Base-by-base conservation (phyloP, 2,329 filamentous ascomycete genomes). In the Neopestalotiopsis clavispora region DNA sequence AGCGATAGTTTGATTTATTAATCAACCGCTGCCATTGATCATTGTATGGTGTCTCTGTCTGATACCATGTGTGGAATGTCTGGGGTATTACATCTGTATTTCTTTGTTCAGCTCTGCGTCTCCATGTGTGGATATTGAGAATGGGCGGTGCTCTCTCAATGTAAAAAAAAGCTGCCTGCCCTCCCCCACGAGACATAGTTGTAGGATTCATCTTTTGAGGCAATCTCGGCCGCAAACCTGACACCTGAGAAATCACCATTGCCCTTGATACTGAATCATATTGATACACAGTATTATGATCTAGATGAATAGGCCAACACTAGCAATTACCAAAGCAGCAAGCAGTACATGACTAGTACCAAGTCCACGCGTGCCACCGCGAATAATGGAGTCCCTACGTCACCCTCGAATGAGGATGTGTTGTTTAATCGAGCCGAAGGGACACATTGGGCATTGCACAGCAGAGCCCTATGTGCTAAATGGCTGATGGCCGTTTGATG, bases 371-470 rank as follows among this genome's bases (percentile, higher is more conserved):
- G 45, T 23, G 45, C 45, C 17, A 20, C 17, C 45, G 45, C 45
- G 17, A 52, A 20, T 20, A 52, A 52, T 52, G 45, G 45, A 52
- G 45, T 52, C 17, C 45, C 45, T 52, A 52, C 45, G 45, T 52
- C 45, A 52, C 45, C 34, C 45, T 52, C 45, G 45, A 52, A 52
- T 52, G 45, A 52, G 45, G 45, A 52, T 52, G n/a, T 52, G 45
- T 52, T 38, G 34, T 38, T 38, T 20, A 9, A 52, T 52, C 45
- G 45, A 9, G 45, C 45, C 45, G 17, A 52, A 20, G 45, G 17
- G 14, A 52, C 45, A 10, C 45, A 20, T 52, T 38, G 20, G 45
- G 20, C 20, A 52, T 52, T 28, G 45, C 45, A 23, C 45, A 52
- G n/a, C 45, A 52, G 45, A 52, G 20, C n/a, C 9, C 17, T n/a